A percentile compares a stretch with the other conserved stretches of the same genome.
Evolutionary conservation across 2,329 filamentous ascomycete genomes (phyloP).

Genomic region (Cordyceps cateniannulata): DNA sequence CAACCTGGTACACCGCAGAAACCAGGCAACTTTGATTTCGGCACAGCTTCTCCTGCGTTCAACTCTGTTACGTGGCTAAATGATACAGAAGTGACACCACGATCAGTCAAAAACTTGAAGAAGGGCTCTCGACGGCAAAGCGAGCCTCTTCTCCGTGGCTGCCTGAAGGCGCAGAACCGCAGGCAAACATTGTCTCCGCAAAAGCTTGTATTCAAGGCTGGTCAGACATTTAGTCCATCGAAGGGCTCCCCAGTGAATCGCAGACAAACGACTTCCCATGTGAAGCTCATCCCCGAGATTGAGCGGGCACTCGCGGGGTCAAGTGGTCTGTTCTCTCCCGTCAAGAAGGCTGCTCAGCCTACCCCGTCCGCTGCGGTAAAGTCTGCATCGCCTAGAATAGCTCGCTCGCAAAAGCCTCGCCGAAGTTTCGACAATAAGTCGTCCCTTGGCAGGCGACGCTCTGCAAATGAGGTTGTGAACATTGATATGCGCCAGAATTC

Average conservation of each 20-base stretch:
- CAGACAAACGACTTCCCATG: slow-evolving; percentile 24
- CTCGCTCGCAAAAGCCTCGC: not conserved
- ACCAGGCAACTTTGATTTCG: slow-evolving; percentile 23
- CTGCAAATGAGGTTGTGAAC: slow-evolving; percentile 21
- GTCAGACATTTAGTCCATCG: not conserved
- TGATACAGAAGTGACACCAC: slow-evolving; percentile 16
- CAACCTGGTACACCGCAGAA: slow-evolving; percentile 12
- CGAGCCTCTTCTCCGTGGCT: slow-evolving; percentile 27
- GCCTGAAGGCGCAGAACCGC: slow-evolving; percentile 18
- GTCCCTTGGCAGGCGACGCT: slow-evolving; percentile 7
- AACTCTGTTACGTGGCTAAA: slow-evolving; percentile 24
- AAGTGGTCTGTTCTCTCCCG: not conserved
- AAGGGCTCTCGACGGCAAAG: slow-evolving; percentile 26
- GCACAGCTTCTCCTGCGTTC: slow-evolving; percentile 21
- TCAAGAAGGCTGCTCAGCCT: not conserved
- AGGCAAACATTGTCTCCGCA: slow-evolving; percentile 25
- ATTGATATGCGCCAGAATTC: slow-evolving; percentile 29
- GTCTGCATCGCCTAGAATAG: not conserved
- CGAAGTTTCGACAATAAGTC: not conserved
- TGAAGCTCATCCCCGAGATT: slow-evolving; percentile 2
- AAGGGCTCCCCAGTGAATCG: slow-evolving; percentile 15
- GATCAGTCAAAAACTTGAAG: slow-evolving; percentile 19
- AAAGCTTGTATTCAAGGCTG: slow-evolving; percentile 3
- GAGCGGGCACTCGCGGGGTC: not conserved
- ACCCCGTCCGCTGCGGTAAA: not conserved